Evolutionary conservation across 2,329 filamentous ascomycete genomes (phyloP).

Genomic region (Alternaria solani): DNA sequence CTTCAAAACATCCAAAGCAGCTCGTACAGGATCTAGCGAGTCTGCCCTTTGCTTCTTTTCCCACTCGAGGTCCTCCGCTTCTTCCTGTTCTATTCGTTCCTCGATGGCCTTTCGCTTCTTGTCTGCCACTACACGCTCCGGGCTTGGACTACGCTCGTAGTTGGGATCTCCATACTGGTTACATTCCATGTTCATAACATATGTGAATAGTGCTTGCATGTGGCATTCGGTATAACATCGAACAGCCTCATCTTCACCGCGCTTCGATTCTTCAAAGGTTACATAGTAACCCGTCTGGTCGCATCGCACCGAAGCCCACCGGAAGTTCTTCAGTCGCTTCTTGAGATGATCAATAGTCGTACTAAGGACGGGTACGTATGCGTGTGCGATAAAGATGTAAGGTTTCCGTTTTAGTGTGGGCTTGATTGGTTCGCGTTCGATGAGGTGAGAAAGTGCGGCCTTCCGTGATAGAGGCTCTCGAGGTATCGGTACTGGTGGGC

Average conservation of each 20-base stretch:
- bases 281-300: conserved; percentile 91
- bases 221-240: conserved; percentile 82
- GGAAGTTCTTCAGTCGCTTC: conserved; percentile 84
- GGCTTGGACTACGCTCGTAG: conserved; percentile 64
- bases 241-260: conserved; percentile 80
- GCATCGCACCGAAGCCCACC: conserved; percentile 80
- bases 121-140: conserved; percentile 57
- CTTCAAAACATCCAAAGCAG: conserved; percentile 80
- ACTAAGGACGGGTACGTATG: conserved; percentile 84
- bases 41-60: conserved; percentile 88
- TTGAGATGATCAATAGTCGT: conserved; percentile 90
- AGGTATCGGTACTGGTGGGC: conserved; percentile 47
- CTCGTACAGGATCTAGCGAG: conserved; percentile 87
- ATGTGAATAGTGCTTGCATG: conserved; percentile 87
- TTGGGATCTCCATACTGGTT: conserved; percentile 72
- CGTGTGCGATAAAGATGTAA: conserved; percentile 88
- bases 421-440: conserved; percentile 72
- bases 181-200: conserved; percentile 89
- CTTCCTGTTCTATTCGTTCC: conserved; percentile 72
- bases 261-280: conserved; percentile 80
- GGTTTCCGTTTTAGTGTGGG: conserved; percentile 78
- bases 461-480: conserved; percentile 56
- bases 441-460: conserved; percentile 56
- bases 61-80: conserved; percentile 83
- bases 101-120: conserved; percentile 70